Evolutionary conservation across 2,329 filamentous ascomycete genomes (phyloP).

Genomic region (Hypoxylon sp.): DNA sequence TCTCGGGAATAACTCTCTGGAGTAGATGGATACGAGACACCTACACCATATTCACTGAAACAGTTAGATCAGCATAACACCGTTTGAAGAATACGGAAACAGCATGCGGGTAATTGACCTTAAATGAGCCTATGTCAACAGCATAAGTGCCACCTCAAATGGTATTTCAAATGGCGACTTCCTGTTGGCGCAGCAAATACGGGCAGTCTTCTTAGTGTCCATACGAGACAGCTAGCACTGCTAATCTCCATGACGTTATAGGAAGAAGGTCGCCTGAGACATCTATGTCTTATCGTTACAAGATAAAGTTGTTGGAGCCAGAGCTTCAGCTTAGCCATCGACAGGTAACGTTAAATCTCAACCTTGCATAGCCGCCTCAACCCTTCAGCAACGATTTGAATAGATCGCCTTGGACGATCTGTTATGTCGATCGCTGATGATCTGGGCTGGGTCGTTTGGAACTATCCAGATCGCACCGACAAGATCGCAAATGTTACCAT

Average conservation of each 20-base stretch:
- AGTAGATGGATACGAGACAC: background rate
- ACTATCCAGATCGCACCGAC: constrained; percentile 26
- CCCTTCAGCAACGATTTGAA: constrained; percentile 41
- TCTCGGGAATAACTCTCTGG: background rate
- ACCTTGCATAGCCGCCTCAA: constrained; percentile 21
- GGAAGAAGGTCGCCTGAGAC: background rate
- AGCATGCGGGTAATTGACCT: constrained; percentile 4
- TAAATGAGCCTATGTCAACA: background rate
- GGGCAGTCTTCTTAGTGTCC: background rate
- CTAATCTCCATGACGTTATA: background rate
- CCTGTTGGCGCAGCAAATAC: background rate
- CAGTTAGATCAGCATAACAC: constrained; percentile 4
- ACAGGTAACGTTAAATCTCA: constrained; percentile 17
- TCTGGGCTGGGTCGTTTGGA: constrained; percentile 23
- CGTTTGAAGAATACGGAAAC: background rate
- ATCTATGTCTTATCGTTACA: too few species aligned
- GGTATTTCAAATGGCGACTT: background rate
- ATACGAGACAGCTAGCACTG: background rate
- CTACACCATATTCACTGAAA: background rate
- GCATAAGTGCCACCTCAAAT: background rate
- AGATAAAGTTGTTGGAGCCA: background rate
- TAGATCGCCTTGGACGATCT: constrained; percentile 40
- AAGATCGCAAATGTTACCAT: constrained; percentile 15
- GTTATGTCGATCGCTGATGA: constrained; percentile 28
- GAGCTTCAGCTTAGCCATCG: background rate